Evolutionary conservation across 805 yeast genomes (phyloP).

Genomic region (Ogataea polymorpha): DNA sequence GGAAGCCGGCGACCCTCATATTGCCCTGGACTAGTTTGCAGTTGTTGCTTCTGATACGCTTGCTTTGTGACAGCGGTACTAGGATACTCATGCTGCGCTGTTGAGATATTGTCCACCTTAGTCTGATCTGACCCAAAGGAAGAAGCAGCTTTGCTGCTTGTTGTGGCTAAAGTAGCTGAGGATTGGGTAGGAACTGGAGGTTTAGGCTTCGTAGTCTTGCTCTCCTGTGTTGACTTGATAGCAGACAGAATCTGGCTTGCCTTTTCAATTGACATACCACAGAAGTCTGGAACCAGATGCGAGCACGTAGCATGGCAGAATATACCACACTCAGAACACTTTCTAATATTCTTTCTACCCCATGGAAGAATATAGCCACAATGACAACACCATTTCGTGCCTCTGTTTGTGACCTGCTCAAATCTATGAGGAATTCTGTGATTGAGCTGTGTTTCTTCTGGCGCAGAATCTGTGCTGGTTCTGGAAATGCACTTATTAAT

Average conservation of each 20-base stretch:
- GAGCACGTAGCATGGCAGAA: conserved; percentile 94
- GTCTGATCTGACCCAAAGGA: conserved; percentile 9
- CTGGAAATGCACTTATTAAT: conserved; percentile 82
- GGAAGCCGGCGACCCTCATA: conserved; percentile 19
- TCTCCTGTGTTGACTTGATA: conserved; percentile 66
- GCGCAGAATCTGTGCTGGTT: conserved; percentile 63
- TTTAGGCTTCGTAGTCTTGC: conserved; percentile 20
- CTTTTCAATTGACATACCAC: conserved; percentile 98
- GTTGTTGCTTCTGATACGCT: conserved; percentile 9
- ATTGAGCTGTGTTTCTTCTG: conserved; percentile 78
- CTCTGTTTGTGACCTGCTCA: conserved; percentile 86
- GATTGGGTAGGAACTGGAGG: conserved; percentile 6
- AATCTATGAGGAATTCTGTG: conserved; percentile 97
- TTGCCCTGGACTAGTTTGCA: conserved; percentile 6
- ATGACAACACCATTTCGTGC: conserved; percentile 99
- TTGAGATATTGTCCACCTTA: conserved; percentile 6
- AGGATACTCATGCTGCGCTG: conserved; percentile 21
- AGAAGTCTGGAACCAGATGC: conserved; percentile 94
- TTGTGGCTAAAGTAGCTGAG: conserved; percentile 15
- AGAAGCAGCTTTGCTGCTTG: conserved; percentile 10
- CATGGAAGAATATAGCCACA: conserved; percentile 96
- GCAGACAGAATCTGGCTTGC: conserved; percentile 86
- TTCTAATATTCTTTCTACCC: conserved; percentile 89
- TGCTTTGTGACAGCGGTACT: conserved; percentile 24
- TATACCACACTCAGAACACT: conserved; percentile 90